Base-by-base conservation (phyloP, 1,284 basidiomycete genomes). In the Microbotryomycetes sp. region DNA sequence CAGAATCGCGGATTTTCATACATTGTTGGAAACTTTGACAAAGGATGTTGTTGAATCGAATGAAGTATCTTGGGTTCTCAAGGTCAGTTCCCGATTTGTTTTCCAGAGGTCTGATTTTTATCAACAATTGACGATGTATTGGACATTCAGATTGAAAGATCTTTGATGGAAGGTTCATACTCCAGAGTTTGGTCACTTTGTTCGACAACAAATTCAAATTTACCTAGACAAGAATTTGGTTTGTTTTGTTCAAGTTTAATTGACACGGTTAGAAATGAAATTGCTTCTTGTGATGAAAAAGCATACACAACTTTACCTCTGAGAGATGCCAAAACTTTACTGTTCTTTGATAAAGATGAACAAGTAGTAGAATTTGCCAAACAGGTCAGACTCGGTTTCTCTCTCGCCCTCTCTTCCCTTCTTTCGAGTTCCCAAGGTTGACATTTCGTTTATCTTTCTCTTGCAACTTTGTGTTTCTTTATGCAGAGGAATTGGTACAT, bases 121-220 rank as follows among this genome's bases (percentile, higher is more conserved):
- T 30, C 30, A 4, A 49, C 29, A 25, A n/a, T n/a, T n/a, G n/a
- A n/a, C n/a, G n/a, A n/a, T n/a, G 26, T 23, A 26, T 46, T 53
- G 9, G 3, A 26, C 45, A 42, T 30, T 30, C 36, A 77, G 65
- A 70, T 79, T 62, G 96, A 99, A 76, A 82, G 90, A 54, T 97
- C 93, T 90, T 81, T 98, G 62, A 98, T 99, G 94, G 96, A 98
- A 76, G 94, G 94, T 42, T 88, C 87, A 72, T 99, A 98, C 76
- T 92, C 89, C 76, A 96, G 97, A 76, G 93, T 98, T 3, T 99
- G 94, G 91, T 86, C 89, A 69, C 92, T 93, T 48, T 83, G 92
- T 69, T 36, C 62, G 19, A 19, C 22, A 14, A 9, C 49, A 28
- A 9, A 12, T 22, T 28, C 49, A 50, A 67, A 68, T 6, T 63